A percentile compares a stretch with the other conserved stretches of the same genome.
Conservation (phyloP, 257 asterid genomes). For the Linderniella brevidens region DNA sequence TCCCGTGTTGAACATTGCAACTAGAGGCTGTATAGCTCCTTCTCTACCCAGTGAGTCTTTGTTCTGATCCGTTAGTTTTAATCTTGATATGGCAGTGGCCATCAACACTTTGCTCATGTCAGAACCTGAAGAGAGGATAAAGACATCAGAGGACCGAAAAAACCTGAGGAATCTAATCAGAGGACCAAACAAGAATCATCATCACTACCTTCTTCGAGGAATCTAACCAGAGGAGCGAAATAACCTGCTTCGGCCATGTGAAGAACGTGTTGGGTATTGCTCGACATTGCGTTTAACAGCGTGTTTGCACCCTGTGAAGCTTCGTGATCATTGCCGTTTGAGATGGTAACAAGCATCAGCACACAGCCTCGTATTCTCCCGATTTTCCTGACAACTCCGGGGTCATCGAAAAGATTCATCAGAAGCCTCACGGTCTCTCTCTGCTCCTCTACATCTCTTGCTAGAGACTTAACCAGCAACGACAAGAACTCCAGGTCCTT, state of each 20-base stretch:
- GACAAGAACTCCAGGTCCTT: constrained; percentile 33
- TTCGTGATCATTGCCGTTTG: constrained; percentile 35
- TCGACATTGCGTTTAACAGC: constrained; percentile 43
- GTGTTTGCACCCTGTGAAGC: constrained; percentile 44
- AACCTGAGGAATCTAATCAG: no score
- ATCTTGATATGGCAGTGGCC: constrained; percentile 76
- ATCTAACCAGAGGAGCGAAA: constrained; percentile 61
- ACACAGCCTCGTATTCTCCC: constrained; percentile 73
- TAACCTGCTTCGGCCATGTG: constrained; percentile 97
- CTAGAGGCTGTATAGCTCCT: constrained; percentile 59
- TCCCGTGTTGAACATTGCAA: constrained; percentile 58
- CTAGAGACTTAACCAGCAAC: constrained; percentile 44
- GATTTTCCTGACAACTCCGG: constrained; percentile 29
- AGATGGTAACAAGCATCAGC: constrained; percentile 58
- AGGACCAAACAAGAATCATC: background rate
- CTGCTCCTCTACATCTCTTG: constrained; percentile 49
- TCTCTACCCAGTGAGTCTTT: constrained; percentile 47
- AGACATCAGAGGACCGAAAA: no score
- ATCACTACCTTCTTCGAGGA: constrained; percentile 46
- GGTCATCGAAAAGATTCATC: constrained; percentile 27
- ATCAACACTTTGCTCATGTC: constrained; percentile 75
- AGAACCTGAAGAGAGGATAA: constrained; percentile 36
- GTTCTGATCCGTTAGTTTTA: constrained; percentile 59
- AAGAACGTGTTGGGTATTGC: constrained; percentile 66
- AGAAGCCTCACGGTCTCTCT: constrained; percentile 68